Evolutionary conservation across 2,329 filamentous ascomycete genomes (phyloP), one percentile per base, ranked within the genome.

Genomic region (Phaeosphaeriaceae sp.): DNA sequence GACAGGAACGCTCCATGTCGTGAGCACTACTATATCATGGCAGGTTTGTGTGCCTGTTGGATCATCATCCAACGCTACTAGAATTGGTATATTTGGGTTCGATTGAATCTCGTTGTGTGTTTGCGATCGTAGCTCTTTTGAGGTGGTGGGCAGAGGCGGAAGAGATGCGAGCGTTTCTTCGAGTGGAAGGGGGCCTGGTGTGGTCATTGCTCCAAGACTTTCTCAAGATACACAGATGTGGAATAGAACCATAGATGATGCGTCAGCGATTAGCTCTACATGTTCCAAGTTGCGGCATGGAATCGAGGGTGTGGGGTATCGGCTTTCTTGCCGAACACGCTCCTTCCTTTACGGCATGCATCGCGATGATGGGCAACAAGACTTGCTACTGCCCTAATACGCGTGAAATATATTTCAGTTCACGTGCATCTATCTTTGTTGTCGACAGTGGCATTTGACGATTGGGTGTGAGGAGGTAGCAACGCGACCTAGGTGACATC

Each of bases 31-130:
- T 50, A 85, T 79, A 55, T 81, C 77, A 63, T 84, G 80, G 64
- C 82, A 84, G n/a, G 83, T 85, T 60, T 85, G 82, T 0, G 82
- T 85, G n/a, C 82, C 81, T 0, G 82, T 85, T 26, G 82, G 81
- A 46, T 84, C 81, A 50, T 84, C 82, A 44, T 84, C 81, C 5
- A 80, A 71, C 1, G 72, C 72, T 4, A 80, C 70, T 6, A 70
- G 50, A 7, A 68, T 55, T 1, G 65, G 66, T 11, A 62, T 65
- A 13, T 54, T 35, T 2, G 63, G 43, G 32, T 53, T 60, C 8
- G 50, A 36, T 42, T 55, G 48, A 15, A 65, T 60, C 12, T 55
- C 53, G 6, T 49, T 26, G 21, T 61, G 61, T 5, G 58, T 65
- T 33, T 56, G 56, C 6, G 56, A 52, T 30, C 63, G 60, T 18